Evolutionary conservation across 2,329 filamentous ascomycete genomes (phyloP), one percentile per base, ranked within the genome.

Genomic region (Colletotrichum simmondsii): DNA sequence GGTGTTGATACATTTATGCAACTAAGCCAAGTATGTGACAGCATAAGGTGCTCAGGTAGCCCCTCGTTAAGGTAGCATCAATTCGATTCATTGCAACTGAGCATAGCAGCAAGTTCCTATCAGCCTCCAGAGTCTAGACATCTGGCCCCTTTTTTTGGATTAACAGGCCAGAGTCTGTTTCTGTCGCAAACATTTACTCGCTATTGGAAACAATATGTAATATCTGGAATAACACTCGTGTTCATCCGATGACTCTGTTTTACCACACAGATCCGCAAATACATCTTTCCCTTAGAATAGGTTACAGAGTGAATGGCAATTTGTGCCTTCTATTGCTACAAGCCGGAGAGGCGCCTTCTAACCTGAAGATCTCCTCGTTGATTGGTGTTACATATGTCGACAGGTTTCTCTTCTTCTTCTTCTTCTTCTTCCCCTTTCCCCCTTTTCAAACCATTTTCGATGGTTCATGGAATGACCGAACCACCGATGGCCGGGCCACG

Each of bases 401-500:
- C 60, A 35, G 8, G 61, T 57, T 28, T 28, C 46, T 73, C 28
- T 30, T 5, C 28, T 16, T 68, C 19, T 8, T 5, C 28, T 16
- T 68, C 19, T 8, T 49, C 8, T 19, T 22, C 42, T 56, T 49
- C 5, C 10, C 16, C 24, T n/a, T n/a, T 11, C 19, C 42, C 42
- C 19, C 3, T 49, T 49, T 19, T 49, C 3, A 3, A 11, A 24
- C 5, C 26, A 5, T 53, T 28, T 28, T 28, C 24, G 12, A n/a
- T 26, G 8, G 12, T 62, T 53, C 22, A 66, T 37, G 60, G 65
- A 22, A 68, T n/a, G 5, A 75, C 24, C 12, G 53, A 52, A 75
- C 87, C 78, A 24, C 84, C 85, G 12, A 80, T 72, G 6, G 78
- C 65, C 8, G 81, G 83, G 1, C 82, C 83, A 19, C 75, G 73